Evolutionary conservation across 495 filamentous ascomycete genomes (phyloP).

Genomic region (Penicillium coprophilum): DNA sequence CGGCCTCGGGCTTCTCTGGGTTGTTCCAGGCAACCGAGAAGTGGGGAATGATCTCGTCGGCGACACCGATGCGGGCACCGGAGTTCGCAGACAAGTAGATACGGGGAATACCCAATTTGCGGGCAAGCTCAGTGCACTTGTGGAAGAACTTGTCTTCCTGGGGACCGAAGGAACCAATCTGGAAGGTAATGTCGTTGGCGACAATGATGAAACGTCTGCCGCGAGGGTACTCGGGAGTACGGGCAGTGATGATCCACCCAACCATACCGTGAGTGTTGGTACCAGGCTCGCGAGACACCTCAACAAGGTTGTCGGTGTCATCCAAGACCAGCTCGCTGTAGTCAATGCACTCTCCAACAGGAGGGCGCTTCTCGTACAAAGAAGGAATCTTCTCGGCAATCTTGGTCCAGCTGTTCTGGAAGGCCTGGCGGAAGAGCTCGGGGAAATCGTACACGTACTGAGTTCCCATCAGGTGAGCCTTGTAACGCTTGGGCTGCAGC

Average conservation of each 20-base stretch:
- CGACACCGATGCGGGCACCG: slow-evolving; percentile 96
- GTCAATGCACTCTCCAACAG: slow-evolving; percentile 88
- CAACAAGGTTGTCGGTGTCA: slow-evolving; percentile 85
- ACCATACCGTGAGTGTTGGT: slow-evolving; percentile 98
- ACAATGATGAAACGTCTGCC: slow-evolving; percentile 92
- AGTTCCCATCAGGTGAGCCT: slow-evolving; percentile 97
- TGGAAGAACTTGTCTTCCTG: slow-evolving; percentile 97
- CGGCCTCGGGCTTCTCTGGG: slow-evolving; percentile 73
- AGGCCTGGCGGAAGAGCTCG: slow-evolving; percentile 96
- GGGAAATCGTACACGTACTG: slow-evolving; percentile 99
- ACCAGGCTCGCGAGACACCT: slow-evolving; percentile 90
- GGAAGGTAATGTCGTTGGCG: slow-evolving; percentile 98
- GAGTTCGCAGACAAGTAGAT: slow-evolving; percentile 99
- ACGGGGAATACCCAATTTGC: slow-evolving; percentile 89
- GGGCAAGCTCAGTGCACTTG: slow-evolving; percentile 95
- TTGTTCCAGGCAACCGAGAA: slow-evolving; percentile 98
- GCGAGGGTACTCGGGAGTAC: slow-evolving; percentile 94
- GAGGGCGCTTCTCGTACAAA: slow-evolving; percentile 77
- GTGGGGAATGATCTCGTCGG: slow-evolving; percentile 93
- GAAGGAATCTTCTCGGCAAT: slow-evolving; percentile 66
- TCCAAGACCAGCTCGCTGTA: slow-evolving; percentile 92
- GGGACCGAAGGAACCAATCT: slow-evolving; percentile 96
- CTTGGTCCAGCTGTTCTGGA: slow-evolving; percentile 91
- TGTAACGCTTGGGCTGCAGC: slow-evolving; percentile 98
- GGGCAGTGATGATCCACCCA: slow-evolving; percentile 94